Evolutionary conservation across 2,329 filamentous ascomycete genomes (phyloP), one percentile per base, ranked within the genome.

Genomic region (Xenoacremonium recifei): DNA sequence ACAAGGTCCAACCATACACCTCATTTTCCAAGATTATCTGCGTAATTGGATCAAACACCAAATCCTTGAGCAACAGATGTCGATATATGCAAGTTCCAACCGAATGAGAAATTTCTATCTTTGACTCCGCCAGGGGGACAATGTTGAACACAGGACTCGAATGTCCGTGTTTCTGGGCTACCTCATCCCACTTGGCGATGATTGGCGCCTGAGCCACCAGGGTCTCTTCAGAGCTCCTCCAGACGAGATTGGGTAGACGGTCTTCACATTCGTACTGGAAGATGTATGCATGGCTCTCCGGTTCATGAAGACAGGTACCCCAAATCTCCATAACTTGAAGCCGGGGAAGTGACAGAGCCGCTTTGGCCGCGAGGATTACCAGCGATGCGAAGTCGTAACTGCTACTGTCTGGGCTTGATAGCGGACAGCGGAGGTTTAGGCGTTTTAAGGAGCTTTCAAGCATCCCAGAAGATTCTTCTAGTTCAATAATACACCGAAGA

Each of bases 21-120:
- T 49, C 42, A 21, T 37, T 43, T 40, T 49, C 46, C 27, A 49
- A 37, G 30, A 49, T 37, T 35, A 32, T 44, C 39, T 41, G 46
- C 32, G 46, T 49, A 33, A 49, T 42, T 40, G 39, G 46, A 40
- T 49, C 46, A 48, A 48, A 40, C 25, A 42, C 31, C 35, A 49
- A 38, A 21, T 46, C 36, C 31, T 49, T 46, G 39, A 49, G 46
- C 33, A 43, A 40, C 37, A 49, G 35, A 39, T 49, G 35, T 35
- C 21, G 39, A 42, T 39, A 49, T 39, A 49, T 44, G 43, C 35
- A 49, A 40, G 47, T 35, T 36, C 47, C 43, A 34, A 29, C n/a
- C 31, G 43, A 44, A 37, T 15, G 33, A 37, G 6, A 44, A 34
- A 46, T 41, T 17, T 46, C 33, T 33, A 6, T 21, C 40, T 37